These are phyloP conservation scores for Oryza meyeriana DNA, from an alignment of 176 grass and related monocot species.

Conservation along the genomic window DNA sequence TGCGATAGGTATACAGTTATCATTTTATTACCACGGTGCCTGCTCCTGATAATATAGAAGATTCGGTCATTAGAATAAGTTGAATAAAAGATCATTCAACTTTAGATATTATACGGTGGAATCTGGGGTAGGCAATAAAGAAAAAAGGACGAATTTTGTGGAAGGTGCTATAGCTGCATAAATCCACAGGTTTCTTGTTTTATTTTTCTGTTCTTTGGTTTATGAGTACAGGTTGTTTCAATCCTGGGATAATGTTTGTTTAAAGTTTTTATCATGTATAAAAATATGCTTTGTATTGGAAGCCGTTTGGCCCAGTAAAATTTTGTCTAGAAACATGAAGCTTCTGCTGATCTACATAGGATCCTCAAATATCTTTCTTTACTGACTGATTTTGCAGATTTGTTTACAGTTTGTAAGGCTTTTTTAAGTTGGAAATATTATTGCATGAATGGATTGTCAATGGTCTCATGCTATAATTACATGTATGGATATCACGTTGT, in stretches of 20 bases:
- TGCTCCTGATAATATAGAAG: constrained; percentile 25
- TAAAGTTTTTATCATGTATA: constrained; percentile 28
- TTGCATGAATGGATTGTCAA: no score
- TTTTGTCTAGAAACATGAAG: constrained; percentile 24
- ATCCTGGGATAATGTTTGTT: constrained; percentile 27
- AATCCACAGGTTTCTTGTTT: constrained; percentile 16
- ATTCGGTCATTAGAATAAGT: constrained; percentile 40
- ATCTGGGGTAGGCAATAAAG: constrained; percentile 30
- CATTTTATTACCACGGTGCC: constrained; percentile 1
- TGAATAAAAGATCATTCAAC: constrained; percentile 29
- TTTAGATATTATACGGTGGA: constrained; percentile 29
- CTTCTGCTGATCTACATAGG: neutral
- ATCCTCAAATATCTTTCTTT: neutral
- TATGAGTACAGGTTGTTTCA: neutral
- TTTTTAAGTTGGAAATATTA: no score
- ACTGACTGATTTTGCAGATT: neutral
- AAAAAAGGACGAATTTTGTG: constrained; percentile 1
- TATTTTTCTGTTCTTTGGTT: constrained; percentile 16
- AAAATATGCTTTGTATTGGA: neutral
- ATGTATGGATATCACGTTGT: no score
- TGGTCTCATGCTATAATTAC: no score
- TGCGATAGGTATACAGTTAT: constrained; percentile 18
- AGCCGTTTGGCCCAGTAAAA: constrained; percentile 24
- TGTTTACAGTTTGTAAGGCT: neutral
- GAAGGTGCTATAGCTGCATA: constrained; percentile 3